Evolutionary conservation across 2,329 filamentous ascomycete genomes (phyloP).

Genomic region (Graphiopsis chlorocephala): DNA sequence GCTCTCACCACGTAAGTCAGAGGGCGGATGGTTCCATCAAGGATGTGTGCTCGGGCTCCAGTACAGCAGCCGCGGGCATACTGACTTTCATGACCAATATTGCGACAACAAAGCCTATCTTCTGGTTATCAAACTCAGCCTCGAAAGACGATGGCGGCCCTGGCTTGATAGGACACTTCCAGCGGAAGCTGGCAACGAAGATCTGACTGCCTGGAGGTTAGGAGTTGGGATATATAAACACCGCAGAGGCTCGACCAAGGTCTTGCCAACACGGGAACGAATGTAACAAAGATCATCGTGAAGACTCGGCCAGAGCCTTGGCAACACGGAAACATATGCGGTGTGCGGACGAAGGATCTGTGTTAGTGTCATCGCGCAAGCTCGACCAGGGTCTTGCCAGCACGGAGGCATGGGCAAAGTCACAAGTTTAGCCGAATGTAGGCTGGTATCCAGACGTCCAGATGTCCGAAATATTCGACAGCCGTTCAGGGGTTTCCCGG

Average conservation of each 20-base stretch:
- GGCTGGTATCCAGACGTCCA: not conserved
- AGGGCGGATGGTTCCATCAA: not conserved
- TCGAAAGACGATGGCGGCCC: not conserved
- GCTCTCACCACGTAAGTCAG: not conserved
- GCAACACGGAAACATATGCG: not conserved
- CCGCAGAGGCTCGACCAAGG: not conserved
- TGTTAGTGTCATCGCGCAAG: not conserved
- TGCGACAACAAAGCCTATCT: not conserved
- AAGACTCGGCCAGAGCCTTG: constrained; percentile 5
- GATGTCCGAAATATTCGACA: not conserved
- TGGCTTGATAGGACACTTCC: not conserved
- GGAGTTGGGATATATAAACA: too few species aligned
- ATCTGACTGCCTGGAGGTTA: not conserved
- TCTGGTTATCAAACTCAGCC: not conserved
- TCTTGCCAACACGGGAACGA: not conserved
- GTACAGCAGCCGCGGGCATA: not conserved
- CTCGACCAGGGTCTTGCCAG: not conserved
- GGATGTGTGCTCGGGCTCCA: not conserved
- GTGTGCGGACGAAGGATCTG: too few species aligned
- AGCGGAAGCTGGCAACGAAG: not conserved
- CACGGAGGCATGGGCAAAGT: not conserved
- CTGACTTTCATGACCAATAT: not conserved
- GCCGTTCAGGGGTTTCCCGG: not conserved
- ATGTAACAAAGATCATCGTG: not conserved
- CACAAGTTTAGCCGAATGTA: not conserved